Evolutionary conservation across 345 rosid species (phyloP), one percentile per base, ranked within the genome.

Genomic region (Acer negundo): DNA sequence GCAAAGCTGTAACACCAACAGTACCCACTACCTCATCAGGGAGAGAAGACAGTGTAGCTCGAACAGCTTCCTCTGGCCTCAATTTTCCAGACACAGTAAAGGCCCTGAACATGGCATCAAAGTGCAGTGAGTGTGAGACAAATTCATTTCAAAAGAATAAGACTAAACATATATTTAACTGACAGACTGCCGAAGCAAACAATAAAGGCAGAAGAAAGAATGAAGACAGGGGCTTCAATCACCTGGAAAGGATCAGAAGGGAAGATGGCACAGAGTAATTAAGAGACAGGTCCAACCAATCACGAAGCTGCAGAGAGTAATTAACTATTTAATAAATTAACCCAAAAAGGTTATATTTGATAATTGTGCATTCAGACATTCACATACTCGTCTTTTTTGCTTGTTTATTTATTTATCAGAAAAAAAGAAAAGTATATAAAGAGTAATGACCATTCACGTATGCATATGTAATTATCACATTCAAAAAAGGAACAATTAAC

Each of bases 1-100:
- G 93, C 83, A 93, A 87, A 72, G 93, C 82, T 70, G 94, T 92
- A 76, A 91, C 86, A 80, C 94, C 94, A 83, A 95, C 94, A 65
- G 95, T 95, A 86, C 85, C 98, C 78, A 95, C 98, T 88, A 95
- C 98, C 85, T 93, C 97, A 78, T 93, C 98, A 17, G 98, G 98
- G 42, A 96, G 89, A 77, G 98, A 96, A 83, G 98, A 92, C 67
- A 92, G 95, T 23, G 99, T 96, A 79, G 94, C 97, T 51, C 79
- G 83, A 85, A 96, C 94, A 80, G 91, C 97, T 74, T 96, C 98
- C 84, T 89, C 98, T 66, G 92, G 97, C 70, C 82, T 92, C 82
- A 93, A 35, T 84, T 88, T 94, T 83, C 95, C 97, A 63, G 95
- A 83, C 40, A 95, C 97, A 26, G 90, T 86, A 80, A 95, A 94